Percentiles rank a stretch among this genome's conserved stretches.
These are phyloP conservation scores for Phylloporus sp. DNA, from an alignment of 768 basidiomycete species.

Conservation along the genomic window DNA sequence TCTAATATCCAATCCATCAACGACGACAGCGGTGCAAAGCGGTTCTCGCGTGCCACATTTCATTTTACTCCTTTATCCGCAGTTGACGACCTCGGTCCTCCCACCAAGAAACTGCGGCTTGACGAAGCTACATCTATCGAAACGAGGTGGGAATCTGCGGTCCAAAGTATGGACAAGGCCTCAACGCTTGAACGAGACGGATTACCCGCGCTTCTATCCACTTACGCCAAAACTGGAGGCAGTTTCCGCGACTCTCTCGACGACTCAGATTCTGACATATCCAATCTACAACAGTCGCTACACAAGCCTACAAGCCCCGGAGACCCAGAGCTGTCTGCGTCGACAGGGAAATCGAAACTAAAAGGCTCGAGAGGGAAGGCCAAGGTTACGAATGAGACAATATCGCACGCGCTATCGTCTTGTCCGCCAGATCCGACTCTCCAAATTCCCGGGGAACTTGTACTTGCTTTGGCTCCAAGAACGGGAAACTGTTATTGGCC, in stretches of 20 bases:
- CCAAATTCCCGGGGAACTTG: conserved; percentile 63
- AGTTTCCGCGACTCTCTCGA: conserved; percentile 27
- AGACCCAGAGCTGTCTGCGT: conserved; percentile 7
- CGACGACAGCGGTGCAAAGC: conserved; percentile 32
- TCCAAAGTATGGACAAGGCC: conserved; percentile 41
- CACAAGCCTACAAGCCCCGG: background rate
- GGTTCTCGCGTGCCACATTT: conserved; percentile 44
- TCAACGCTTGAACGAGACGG: conserved; percentile 45
- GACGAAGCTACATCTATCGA: conserved; percentile 28
- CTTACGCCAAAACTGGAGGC: conserved; percentile 22
- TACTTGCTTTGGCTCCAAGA: conserved; percentile 46
- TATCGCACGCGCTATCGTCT: conserved; percentile 32
- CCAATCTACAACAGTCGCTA: conserved; percentile 7
- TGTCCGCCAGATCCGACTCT: conserved; percentile 47
- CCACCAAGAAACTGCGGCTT: conserved; percentile 44
- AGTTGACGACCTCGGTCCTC: conserved; percentile 28
- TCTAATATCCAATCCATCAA: conserved; percentile 41
- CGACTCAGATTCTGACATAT: conserved; percentile 20
- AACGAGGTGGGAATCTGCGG: conserved; percentile 46
- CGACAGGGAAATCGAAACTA: conserved; percentile 13
- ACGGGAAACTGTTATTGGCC: conserved; percentile 56
- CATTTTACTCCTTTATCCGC: conserved; percentile 5
- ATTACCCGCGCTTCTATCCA: conserved; percentile 39
- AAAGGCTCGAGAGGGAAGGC: conserved; percentile 17
- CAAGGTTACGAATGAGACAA: conserved; percentile 6